A percentile compares a stretch with the other conserved stretches of the same genome.
Conservation (phyloP, 129 eudicot species). For the Logfia minima region DNA sequence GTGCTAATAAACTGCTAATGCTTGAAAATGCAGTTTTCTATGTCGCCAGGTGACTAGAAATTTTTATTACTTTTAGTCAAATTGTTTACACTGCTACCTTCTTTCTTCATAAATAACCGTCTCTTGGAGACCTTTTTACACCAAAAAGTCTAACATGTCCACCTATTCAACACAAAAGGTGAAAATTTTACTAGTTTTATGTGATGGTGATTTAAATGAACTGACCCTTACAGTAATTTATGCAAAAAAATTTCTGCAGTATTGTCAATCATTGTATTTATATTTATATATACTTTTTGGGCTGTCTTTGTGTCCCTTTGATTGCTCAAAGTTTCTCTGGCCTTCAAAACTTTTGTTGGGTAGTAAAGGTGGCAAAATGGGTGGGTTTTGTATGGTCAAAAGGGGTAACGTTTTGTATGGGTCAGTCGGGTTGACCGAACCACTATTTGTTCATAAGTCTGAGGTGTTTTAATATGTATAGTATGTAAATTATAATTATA, state of each 20-base stretch:
- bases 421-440: too few species aligned
- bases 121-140: slow-evolving; percentile 14
- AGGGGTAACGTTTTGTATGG: too few species aligned
- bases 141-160: slow-evolving; percentile 9
- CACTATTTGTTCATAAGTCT: too few species aligned
- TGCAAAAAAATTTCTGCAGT: not conserved
- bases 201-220: slow-evolving; percentile 14
- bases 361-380: too few species aligned
- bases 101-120: not conserved
- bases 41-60: slow-evolving; percentile 74
- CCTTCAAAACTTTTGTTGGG: too few species aligned
- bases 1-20: slow-evolving; percentile 76
- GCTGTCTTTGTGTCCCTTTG: too few species aligned
- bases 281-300: too few species aligned
- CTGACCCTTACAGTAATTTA: not conserved
- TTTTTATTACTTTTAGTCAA: slow-evolving; percentile 1
- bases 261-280: not conserved
- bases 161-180: slow-evolving; percentile 9
- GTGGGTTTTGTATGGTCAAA: too few species aligned
- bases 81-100: not conserved
- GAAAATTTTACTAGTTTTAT: not conserved
- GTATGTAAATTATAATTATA: too few species aligned
- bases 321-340: too few species aligned
- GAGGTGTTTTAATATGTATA: too few species aligned
- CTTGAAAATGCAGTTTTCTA: slow-evolving; percentile 89